Evolutionary conservation across 2,329 filamentous ascomycete species (phyloP).

Genomic region (Pseudodiploospora longispora): DNA sequence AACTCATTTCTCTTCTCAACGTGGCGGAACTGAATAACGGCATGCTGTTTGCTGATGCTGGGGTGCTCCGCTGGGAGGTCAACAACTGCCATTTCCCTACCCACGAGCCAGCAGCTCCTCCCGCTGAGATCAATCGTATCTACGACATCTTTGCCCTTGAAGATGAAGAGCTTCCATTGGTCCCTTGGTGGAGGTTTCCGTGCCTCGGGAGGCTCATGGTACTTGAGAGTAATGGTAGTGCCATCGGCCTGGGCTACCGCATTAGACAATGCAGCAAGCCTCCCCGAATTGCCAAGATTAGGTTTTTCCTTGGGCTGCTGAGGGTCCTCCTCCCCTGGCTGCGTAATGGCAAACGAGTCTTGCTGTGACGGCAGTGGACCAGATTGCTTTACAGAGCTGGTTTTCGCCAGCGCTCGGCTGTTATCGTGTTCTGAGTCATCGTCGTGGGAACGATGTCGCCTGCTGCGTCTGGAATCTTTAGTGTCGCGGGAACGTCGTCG

Average conservation of each 20-base stretch:
- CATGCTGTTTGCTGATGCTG: constrained; percentile 91
- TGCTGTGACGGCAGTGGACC: constrained; percentile 53
- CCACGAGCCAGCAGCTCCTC: constrained; percentile 85
- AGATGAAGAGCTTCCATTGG: constrained; percentile 84
- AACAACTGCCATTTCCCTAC: constrained; percentile 70
- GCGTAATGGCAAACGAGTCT: constrained; percentile 48
- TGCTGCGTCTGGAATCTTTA: constrained; percentile 14
- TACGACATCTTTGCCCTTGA: constrained; percentile 73
- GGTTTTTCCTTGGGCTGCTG: constrained; percentile 70
- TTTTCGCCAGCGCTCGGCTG: constrained; percentile 7
- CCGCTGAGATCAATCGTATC: constrained; percentile 71
- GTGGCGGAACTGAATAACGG: constrained; percentile 86
- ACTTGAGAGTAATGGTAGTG: constrained; percentile 76
- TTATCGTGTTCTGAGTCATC: constrained; percentile 13
- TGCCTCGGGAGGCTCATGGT: constrained; percentile 89
- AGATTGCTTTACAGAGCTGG: constrained; percentile 20
- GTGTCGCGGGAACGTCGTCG: constrained; percentile 27
- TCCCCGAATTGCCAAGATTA: constrained; percentile 74
- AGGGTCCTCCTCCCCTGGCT: constrained; percentile 25
- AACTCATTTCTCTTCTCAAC: constrained; percentile 78
- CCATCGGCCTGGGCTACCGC: constrained; percentile 62
- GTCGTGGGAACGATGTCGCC: constrained; percentile 13
- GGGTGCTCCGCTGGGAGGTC: constrained; percentile 84
- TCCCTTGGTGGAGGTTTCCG: constrained; percentile 75
- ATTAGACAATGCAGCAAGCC: constrained; percentile 83